Evolutionary conservation across 2,329 filamentous ascomycete genomes (phyloP).

Genomic region (Colletotrichum sp.): DNA sequence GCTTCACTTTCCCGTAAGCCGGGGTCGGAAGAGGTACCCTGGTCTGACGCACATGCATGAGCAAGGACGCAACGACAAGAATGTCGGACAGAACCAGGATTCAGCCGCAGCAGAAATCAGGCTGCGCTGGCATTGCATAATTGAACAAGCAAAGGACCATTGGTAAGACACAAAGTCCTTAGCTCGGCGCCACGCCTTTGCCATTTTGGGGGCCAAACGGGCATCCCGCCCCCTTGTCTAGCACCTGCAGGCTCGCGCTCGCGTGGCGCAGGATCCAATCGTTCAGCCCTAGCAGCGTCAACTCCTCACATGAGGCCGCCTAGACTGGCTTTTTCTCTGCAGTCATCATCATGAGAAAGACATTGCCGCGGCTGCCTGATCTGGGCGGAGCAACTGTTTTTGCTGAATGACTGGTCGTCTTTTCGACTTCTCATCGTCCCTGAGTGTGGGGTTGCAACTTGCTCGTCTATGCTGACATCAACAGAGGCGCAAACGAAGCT

Average conservation of each 20-base stretch:
- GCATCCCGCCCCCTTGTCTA: background rate
- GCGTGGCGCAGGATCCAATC: conserved; percentile 7
- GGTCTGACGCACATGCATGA: background rate
- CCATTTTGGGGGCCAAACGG: background rate
- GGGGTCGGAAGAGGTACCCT: background rate
- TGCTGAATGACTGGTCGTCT: background rate
- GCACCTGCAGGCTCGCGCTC: background rate
- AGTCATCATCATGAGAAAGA: background rate
- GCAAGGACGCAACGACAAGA: background rate
- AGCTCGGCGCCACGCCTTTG: background rate
- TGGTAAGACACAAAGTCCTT: background rate
- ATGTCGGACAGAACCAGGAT: background rate
- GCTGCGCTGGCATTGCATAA: conserved; percentile 15
- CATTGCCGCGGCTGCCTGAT: background rate
- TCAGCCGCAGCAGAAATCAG: background rate
- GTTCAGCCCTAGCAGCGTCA: background rate
- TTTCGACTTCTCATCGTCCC: background rate
- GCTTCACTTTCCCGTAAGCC: background rate
- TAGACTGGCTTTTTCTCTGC: background rate
- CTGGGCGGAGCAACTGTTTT: background rate
- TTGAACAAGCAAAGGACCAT: background rate
- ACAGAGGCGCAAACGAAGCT: background rate
- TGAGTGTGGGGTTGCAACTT: background rate
- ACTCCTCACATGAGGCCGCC: conserved; percentile 1
- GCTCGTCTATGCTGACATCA: background rate